These are phyloP conservation scores for Yamadazyma triangularis DNA, from an alignment of 1,139 yeast genomes.

Conservation along the genomic window DNA sequence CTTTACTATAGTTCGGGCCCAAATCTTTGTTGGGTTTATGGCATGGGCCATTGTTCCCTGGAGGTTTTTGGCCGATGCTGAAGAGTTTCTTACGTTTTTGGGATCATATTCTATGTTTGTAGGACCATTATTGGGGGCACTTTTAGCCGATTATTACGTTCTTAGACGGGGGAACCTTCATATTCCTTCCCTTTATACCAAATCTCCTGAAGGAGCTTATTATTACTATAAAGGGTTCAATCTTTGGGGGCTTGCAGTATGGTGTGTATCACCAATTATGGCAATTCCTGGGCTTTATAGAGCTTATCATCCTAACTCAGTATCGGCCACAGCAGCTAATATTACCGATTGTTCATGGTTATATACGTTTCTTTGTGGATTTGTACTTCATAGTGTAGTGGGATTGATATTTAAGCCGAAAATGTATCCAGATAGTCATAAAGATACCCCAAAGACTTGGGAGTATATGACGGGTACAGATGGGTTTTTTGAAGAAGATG, in stretches of 20 bases:
- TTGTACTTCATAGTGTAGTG: slow-evolving; percentile 9
- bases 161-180: slow-evolving; percentile 12
- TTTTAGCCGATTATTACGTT: slow-evolving; percentile 12
- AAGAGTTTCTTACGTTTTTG: slow-evolving; percentile 10
- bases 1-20: slow-evolving; percentile 13
- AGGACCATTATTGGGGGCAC: slow-evolving; percentile 12
- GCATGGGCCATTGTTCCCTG: slow-evolving; percentile 15
- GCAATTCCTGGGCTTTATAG: slow-evolving; percentile 13
- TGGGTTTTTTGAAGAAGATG: slow-evolving; percentile 15
- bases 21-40: slow-evolving; percentile 11
- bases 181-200: slow-evolving; percentile 13
- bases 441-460: slow-evolving; percentile 14
- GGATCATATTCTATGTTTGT: slow-evolving; percentile 15
- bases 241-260: slow-evolving; percentile 13
- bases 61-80: slow-evolving; percentile 13
- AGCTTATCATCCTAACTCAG: slow-evolving; percentile 11
- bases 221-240: slow-evolving; percentile 12
- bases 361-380: slow-evolving; percentile 12
- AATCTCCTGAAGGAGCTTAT: slow-evolving; percentile 9
- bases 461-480: slow-evolving; percentile 15
- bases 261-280: slow-evolving; percentile 11
- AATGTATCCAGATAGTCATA: slow-evolving; percentile 11
- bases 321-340: slow-evolving; percentile 9
- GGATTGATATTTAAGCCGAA: slow-evolving; percentile 11
- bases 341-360: slow-evolving; percentile 14